These are phyloP conservation scores for Cronartium quercuum DNA, from an alignment of 1,284 basidiomycete species.

Conservation along the genomic window DNA sequence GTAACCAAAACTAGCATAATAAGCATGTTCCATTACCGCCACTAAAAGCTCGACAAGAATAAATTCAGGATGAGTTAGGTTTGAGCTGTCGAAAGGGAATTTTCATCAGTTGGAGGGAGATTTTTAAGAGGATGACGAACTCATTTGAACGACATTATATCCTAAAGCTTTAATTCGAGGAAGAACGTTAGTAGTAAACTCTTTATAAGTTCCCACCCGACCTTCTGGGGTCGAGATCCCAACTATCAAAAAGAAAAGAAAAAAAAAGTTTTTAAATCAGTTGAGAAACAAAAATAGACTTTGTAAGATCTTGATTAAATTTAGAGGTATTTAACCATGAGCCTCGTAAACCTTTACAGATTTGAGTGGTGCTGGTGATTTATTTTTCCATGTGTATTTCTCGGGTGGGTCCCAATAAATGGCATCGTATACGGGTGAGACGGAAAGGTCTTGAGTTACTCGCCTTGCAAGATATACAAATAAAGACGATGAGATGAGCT, in stretches of 20 bases:
- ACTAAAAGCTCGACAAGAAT: slow-evolving; percentile 41
- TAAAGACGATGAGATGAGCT: background rate
- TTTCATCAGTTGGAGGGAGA: background rate
- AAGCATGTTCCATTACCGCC: slow-evolving; percentile 88
- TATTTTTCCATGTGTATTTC: slow-evolving; percentile 74
- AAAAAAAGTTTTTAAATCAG: no score
- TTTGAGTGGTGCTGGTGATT: slow-evolving; percentile 61
- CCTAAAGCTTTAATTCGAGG: slow-evolving; percentile 83
- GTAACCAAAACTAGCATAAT: slow-evolving; percentile 99
- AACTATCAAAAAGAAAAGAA: no score
- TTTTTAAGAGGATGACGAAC: background rate
- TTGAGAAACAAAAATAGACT: background rate
- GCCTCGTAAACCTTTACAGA: slow-evolving; percentile 85
- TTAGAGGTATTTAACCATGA: slow-evolving; percentile 62
- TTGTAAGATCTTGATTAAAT: background rate
- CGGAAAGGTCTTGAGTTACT: slow-evolving; percentile 83
- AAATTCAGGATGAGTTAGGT: background rate
- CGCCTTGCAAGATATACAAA: slow-evolving; percentile 51
- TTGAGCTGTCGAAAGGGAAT: background rate
- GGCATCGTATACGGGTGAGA: slow-evolving; percentile 89
- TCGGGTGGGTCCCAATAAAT: slow-evolving; percentile 95
- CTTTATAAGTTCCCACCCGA: slow-evolving; percentile 87
- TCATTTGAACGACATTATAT: slow-evolving; percentile 90
- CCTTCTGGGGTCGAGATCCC: slow-evolving; percentile 86
- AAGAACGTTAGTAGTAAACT: slow-evolving; percentile 78